phyloP scores from a whole-genome alignment of 148 eudicot species.

The Fagopyrum esculentum region DNA sequence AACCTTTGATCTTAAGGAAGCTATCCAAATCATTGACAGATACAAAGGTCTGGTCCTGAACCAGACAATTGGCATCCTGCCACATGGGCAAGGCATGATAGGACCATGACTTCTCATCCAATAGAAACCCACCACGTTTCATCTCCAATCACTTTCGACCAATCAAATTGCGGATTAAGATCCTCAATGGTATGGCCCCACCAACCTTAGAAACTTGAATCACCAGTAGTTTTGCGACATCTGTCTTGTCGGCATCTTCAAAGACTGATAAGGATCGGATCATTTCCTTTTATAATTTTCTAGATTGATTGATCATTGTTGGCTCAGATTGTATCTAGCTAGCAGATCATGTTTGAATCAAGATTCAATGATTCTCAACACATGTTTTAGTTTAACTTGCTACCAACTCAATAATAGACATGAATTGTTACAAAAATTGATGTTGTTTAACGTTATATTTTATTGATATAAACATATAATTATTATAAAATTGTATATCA shows the following conservation, averaged over 20 bases:
- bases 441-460: not conserved
- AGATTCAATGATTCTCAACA: not conserved
- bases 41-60: not conserved
- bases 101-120: not conserved
- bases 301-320: conserved; percentile 8
- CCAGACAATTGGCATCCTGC: conserved; percentile 9
- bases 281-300: not conserved
- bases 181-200: conserved; percentile 13
- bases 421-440: not conserved
- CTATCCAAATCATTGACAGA: conserved; percentile 3
- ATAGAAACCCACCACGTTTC: conserved; percentile 15
- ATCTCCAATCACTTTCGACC: conserved; percentile 21
- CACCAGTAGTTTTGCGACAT: not conserved
- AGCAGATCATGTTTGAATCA: not conserved
- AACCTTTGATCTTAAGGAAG: not conserved
- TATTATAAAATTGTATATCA: not conserved
- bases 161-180: conserved; percentile 18
- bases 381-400: conserved; percentile 2
- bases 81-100: conserved; percentile 14
- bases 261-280: conserved; percentile 7
- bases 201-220: not conserved
- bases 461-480: not conserved
- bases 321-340: not conserved
- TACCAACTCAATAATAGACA: not conserved
- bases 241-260: conserved; percentile 7